Base-by-base conservation (phyloP, 257 asterid genomes). In the Nicotiana undulata region DNA sequence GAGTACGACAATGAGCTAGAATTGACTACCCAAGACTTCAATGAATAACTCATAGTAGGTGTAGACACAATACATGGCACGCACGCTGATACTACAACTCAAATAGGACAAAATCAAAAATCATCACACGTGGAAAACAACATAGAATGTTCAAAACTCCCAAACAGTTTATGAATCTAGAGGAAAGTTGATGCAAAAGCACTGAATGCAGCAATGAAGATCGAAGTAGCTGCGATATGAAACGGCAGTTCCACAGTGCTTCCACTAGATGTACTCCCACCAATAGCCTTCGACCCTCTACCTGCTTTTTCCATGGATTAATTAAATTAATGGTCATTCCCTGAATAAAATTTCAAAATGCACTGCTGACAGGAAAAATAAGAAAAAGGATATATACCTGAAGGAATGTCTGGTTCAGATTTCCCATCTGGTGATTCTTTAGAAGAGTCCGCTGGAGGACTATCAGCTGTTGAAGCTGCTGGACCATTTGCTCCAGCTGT, bases 261-360 rank as follows among this genome's bases (percentile, higher is more conserved):
- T 83, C 90, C 89, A 34, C 61, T 70, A 3, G 91, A 86, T 67
- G 87, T 77, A 82, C 81, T 64, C n/a, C 85, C 80, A 9, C 60
- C 22, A 28, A 75, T 82, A 18, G 87, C 64, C 82, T 90, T 90
- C 60, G 88, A 88, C 46, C 84, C 84, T 40, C 86, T 79, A 77
- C 85, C 88, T 76, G n/a, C 10, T n/a, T 34, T 67, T 37, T 37
- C 16, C 51, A 32, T 32, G 6, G 52, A 9, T 31, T 32, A 32
- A 66, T 66, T 66, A 9, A 16, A 65, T 34, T 34, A 34, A 17
- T 63, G 5, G 46, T 16, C 13, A 16, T 49, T 31, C 46, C 72
- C 5, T 59, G 26, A 59, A 9, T 9, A 61, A 61, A n/a, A 1
- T 16, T n/a, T 34, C 76, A 34, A 67, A 34, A 34, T 67, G 53